phyloP scores from a whole-genome alignment of 73 alveolate genomes.

The Tetrahymena malaccensis region DNA sequence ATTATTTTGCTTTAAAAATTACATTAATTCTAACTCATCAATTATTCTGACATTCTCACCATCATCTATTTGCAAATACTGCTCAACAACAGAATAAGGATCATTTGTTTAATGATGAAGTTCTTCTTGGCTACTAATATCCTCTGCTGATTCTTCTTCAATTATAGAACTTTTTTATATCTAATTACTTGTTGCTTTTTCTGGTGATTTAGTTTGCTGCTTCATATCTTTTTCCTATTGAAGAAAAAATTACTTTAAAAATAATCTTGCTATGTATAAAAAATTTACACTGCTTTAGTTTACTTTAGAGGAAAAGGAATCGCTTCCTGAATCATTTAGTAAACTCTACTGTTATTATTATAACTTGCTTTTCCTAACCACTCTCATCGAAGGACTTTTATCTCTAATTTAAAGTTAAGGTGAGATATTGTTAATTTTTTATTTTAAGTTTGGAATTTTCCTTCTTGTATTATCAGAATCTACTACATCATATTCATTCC shows the following conservation, averaged over 20 bases:
- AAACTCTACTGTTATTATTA: neutral
- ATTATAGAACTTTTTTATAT: neutral
- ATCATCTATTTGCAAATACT: neutral
- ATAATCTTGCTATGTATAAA: too few relatives aligned
- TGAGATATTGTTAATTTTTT: constrained; percentile 14
- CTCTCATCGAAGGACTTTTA: neutral
- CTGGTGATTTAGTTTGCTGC: neutral
- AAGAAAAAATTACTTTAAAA: too few relatives aligned
- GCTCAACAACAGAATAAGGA: neutral
- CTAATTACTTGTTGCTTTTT: neutral
- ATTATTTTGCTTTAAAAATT: neutral
- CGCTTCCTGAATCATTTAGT: neutral
- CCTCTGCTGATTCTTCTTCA: neutral
- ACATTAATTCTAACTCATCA: neutral
- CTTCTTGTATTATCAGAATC: constrained; percentile 1
- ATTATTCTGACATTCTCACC: neutral
- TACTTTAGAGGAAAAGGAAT: neutral
- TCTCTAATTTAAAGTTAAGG: constrained; percentile 12
- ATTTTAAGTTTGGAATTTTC: constrained; percentile 34
- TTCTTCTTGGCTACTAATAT: neutral
- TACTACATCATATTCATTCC: constrained; percentile 44
- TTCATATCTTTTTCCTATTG: neutral
- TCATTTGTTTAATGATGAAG: neutral
- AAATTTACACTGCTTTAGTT: neutral
- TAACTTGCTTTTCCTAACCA: neutral